Conservation (phyloP, 2,329 filamentous ascomycete species). For the Diplodia mutila region DNA sequence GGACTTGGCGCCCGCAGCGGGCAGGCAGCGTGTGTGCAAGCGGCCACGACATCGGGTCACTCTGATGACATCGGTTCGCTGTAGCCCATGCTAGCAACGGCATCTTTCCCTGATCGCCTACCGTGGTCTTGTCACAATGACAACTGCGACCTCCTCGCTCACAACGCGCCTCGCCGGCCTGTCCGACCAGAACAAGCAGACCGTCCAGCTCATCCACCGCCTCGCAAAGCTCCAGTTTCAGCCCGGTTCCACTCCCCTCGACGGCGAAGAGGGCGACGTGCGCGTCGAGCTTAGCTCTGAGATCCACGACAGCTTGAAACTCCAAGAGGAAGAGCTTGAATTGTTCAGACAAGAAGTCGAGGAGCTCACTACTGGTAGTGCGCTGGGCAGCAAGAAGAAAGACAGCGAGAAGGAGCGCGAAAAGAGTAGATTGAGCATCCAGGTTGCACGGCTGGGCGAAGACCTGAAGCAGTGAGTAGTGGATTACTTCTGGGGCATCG, state of each 20-base stretch:
- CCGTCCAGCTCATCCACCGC: slow-evolving; percentile 59
- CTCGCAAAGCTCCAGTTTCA: slow-evolving; percentile 64
- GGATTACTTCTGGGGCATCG: slow-evolving; percentile 45
- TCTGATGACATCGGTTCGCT: slow-evolving; percentile 24
- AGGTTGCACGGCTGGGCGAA: slow-evolving; percentile 66
- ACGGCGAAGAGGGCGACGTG: slow-evolving; percentile 65
- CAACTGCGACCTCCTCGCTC: slow-evolving; percentile 44
- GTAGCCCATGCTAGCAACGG: slow-evolving; percentile 2
- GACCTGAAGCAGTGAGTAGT: slow-evolving; percentile 72
- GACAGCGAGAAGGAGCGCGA: slow-evolving; percentile 63
- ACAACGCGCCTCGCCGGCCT: slow-evolving; percentile 56
- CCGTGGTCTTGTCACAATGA: slow-evolving; percentile 34
- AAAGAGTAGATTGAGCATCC: slow-evolving; percentile 67
- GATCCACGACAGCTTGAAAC: slow-evolving; percentile 76
- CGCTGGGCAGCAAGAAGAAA: slow-evolving; percentile 42
- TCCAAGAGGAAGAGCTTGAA: slow-evolving; percentile 83
- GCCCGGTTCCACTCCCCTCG: slow-evolving; percentile 62
- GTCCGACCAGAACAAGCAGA: slow-evolving; percentile 57
- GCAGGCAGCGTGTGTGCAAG: no score
- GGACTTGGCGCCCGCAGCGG: slow-evolving; percentile 13
- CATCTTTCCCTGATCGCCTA: slow-evolving; percentile 16
- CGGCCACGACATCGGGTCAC: slow-evolving; percentile 8
- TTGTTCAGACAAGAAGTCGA: slow-evolving; percentile 76
- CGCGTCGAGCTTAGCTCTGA: slow-evolving; percentile 77
- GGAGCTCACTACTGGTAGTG: slow-evolving; percentile 59